Evolutionary conservation across 192 early-diverging fungal species (phyloP).

Genomic region (Tieghemiomyces parasiticus): DNA sequence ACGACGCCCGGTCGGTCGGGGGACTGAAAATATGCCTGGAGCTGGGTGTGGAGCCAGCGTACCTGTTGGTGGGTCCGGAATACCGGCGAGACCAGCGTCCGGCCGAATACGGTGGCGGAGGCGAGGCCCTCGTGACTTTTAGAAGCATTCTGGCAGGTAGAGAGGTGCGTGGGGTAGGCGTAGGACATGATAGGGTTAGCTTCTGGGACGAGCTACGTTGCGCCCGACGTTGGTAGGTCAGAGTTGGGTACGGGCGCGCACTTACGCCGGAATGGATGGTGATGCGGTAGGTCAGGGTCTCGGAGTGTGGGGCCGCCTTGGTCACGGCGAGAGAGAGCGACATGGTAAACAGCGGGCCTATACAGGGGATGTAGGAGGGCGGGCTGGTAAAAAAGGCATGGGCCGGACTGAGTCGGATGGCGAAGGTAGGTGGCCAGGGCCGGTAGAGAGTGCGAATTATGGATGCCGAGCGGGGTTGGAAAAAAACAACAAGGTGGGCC

Average conservation of each 20-base stretch:
- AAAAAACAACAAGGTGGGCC: no score
- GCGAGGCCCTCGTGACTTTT: neutral
- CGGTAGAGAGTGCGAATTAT: no score
- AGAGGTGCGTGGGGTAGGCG: neutral
- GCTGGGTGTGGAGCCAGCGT: neutral
- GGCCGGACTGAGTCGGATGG: no score
- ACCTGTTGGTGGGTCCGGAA: neutral
- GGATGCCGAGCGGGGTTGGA: no score
- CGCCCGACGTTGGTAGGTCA: neutral
- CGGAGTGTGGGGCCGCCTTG: neutral
- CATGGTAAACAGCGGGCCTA: neutral
- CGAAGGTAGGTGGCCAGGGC: no score
- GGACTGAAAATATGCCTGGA: neutral
- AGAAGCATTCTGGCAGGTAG: neutral
- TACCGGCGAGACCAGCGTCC: neutral
- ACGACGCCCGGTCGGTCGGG: neutral
- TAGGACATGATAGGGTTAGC: neutral
- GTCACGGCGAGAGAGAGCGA: neutral
- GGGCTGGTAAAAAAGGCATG: no score
- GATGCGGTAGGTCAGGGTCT: neutral
- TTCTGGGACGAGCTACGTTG: neutral
- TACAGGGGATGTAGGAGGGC: no score
- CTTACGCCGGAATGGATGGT: neutral
- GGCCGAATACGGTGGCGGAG: neutral
- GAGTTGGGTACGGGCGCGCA: neutral